A percentile compares a stretch with the other conserved stretches of the same genome.
Evolutionary conservation across 1,284 basidiomycete genomes (phyloP).

Genomic region (Malassezia caprae): DNA sequence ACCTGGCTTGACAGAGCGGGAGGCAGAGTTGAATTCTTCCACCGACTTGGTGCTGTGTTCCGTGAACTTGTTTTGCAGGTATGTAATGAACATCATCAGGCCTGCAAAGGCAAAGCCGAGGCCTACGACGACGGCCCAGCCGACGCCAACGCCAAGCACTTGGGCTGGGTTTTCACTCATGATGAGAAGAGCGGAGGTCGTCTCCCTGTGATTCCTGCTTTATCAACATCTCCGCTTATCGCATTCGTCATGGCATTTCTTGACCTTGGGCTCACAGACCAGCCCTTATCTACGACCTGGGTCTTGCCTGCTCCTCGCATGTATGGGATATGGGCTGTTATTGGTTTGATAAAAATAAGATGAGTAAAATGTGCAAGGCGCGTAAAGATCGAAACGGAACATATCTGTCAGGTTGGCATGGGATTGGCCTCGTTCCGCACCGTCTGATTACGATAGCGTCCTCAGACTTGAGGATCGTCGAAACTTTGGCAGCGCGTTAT

Average conservation of each 20-base stretch:
- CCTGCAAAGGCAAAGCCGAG: conserved; percentile 29
- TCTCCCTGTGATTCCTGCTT: background rate
- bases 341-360: background rate
- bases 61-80: conserved; percentile 38
- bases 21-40: conserved; percentile 43
- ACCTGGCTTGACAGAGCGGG: conserved; percentile 59
- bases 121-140: conserved; percentile 44
- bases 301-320: background rate
- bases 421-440: background rate
- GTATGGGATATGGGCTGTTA: background rate
- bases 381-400: background rate
- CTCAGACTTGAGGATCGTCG: background rate
- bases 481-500: background rate
- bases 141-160: conserved; percentile 34
- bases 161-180: conserved; percentile 13
- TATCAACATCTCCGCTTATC: background rate
- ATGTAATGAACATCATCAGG: conserved; percentile 37
- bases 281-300: background rate
- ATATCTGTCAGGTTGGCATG: background rate
- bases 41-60: conserved; percentile 23
- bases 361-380: background rate
- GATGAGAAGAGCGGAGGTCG: background rate
- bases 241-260: background rate
- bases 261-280: background rate
- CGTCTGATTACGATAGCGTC: background rate